Percentiles rank a stretch among this genome's conserved stretches.
These are phyloP conservation scores for Stephania yunnanensis DNA, from an alignment of 164 flowering plant species.

Conservation along the genomic window DNA sequence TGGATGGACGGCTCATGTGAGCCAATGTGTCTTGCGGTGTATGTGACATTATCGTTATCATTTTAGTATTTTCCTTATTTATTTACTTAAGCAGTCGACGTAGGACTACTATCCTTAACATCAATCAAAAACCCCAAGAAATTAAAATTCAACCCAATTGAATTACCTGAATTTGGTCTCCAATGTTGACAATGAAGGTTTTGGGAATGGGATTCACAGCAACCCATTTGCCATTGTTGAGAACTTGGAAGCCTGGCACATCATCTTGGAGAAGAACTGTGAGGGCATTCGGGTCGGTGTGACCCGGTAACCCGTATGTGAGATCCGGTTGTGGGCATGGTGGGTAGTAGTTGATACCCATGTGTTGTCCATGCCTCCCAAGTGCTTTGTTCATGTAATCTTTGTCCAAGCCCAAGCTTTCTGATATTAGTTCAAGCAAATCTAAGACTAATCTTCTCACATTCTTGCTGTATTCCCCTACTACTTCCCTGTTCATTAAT, in stretches of 20 bases:
- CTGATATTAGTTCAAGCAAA: slow-evolving; percentile 51
- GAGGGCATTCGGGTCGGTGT: slow-evolving; percentile 58
- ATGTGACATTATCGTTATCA: too few relatives aligned
- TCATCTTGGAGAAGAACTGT: slow-evolving; percentile 63
- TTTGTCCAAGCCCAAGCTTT: slow-evolving; percentile 50
- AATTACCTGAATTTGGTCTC: slow-evolving; percentile 67
- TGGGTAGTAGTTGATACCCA: slow-evolving; percentile 78
- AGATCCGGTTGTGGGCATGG: slow-evolving; percentile 77
- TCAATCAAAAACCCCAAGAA: neutral
- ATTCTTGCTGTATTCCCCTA: slow-evolving; percentile 35
- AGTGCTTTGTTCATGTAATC: slow-evolving; percentile 34
- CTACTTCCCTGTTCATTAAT: slow-evolving; percentile 30
- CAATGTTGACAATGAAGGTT: slow-evolving; percentile 64
- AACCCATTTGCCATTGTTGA: slow-evolving; percentile 43
- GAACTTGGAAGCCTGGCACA: slow-evolving; percentile 60
- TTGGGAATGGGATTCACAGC: slow-evolving; percentile 57
- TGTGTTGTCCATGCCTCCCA: slow-evolving; percentile 56
- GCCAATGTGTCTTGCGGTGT: too few relatives aligned
- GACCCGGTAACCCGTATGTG: slow-evolving; percentile 63
- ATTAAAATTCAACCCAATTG: neutral
- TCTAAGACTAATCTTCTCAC: slow-evolving; percentile 35
- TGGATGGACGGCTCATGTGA: too few relatives aligned
- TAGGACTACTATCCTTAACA: too few relatives aligned
- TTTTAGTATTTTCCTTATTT: too few relatives aligned
- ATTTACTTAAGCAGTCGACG: too few relatives aligned